Evolutionary conservation across 108 stramenopile species (phyloP).

Genomic region (Cyclotella atomus): DNA sequence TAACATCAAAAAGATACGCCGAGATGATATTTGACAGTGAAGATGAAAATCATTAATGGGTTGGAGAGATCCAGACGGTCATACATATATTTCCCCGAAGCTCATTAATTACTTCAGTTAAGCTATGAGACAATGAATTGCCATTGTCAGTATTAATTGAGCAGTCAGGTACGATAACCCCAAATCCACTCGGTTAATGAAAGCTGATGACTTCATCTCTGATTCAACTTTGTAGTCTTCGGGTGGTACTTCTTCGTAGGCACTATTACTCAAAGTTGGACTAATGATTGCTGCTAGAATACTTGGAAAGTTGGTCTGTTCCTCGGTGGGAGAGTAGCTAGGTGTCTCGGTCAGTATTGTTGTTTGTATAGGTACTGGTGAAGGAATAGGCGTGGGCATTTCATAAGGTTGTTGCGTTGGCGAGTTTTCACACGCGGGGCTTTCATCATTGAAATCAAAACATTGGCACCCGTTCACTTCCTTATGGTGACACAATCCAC

Average conservation of each 20-base stretch:
- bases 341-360: background rate
- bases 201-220: no score
- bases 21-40: no score
- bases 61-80: no score
- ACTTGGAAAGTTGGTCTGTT: slow-evolving; percentile 8
- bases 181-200: no score
- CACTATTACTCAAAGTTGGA: background rate
- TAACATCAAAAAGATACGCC: no score
- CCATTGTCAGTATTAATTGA: no score
- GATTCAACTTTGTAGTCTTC: background rate
- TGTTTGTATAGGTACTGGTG: background rate
- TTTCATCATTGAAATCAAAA: slow-evolving; percentile 15
- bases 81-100: no score
- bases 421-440: slow-evolving; percentile 25
- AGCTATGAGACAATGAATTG: no score
- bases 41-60: no score
- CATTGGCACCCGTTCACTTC: slow-evolving; percentile 31
- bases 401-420: slow-evolving; percentile 11
- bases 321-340: background rate
- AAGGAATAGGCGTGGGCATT: background rate
- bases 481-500: slow-evolving; percentile 22
- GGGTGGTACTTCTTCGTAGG: background rate
- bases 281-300: background rate
- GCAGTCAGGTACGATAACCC: no score
- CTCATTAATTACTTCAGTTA: no score